Percentiles rank a stretch among this genome's conserved stretches.
Conservation (phyloP, 768 basidiomycete species). For the Mycena chlorophos region DNA sequence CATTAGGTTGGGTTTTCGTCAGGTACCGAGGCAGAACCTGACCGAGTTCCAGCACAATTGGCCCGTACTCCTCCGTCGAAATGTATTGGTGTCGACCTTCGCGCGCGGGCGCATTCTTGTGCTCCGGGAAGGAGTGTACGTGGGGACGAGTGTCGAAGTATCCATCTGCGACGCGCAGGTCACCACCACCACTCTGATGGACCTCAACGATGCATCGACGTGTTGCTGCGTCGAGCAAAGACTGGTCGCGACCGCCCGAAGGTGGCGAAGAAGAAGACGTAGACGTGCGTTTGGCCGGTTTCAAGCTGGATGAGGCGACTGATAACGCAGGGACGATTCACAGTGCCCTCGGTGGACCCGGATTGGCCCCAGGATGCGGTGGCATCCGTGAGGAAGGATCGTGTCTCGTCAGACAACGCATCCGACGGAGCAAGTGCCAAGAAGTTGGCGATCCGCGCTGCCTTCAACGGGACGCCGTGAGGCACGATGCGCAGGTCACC, state of each 20-base stretch:
- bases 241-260: not conserved
- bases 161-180: not conserved
- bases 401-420: no score
- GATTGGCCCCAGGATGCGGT: not conserved
- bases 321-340: not conserved
- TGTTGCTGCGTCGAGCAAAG: not conserved
- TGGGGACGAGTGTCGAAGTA: no score
- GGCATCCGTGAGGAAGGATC: not conserved
- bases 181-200: not conserved
- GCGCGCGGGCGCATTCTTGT: not conserved
- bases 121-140: not conserved
- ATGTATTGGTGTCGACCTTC: not conserved
- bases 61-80: not conserved
- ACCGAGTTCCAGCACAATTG: not conserved
- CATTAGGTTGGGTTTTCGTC: not conserved
- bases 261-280: not conserved
- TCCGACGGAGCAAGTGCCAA: not conserved
- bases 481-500: no score
- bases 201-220: not conserved
- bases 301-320: not conserved
- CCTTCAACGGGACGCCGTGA: not conserved
- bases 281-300: not conserved
- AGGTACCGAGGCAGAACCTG: not conserved
- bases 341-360: not conserved
- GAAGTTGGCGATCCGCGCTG: not conserved